Percentiles rank a stretch among this genome's conserved stretches.
Conservation (phyloP, 768 basidiomycete genomes). For the Auriscalpium orientale region DNA sequence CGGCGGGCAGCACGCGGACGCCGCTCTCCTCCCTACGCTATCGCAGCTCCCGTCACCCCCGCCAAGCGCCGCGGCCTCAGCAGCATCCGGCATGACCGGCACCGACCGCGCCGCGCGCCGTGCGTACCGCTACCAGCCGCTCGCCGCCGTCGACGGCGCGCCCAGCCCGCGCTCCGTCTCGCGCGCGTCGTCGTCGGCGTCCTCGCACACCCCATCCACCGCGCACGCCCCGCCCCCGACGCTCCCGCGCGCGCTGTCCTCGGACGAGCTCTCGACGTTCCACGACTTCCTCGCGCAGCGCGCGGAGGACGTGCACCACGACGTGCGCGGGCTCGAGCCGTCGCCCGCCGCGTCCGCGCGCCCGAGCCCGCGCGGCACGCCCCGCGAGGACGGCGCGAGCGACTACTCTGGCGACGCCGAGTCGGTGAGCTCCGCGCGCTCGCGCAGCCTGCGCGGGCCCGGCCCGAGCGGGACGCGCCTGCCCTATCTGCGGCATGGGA, state of each 20-base stretch:
- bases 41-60: not conserved
- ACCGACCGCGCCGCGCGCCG: not conserved
- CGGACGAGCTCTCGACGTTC: constrained; percentile 6
- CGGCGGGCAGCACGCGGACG: not conserved
- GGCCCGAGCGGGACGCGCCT: not conserved
- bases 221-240: not conserved
- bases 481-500: not conserved
- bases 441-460: not conserved
- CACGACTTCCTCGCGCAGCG: constrained; percentile 7
- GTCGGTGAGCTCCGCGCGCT: not conserved
- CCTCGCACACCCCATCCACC: not conserved
- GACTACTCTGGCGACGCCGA: constrained; percentile 9
- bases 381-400: constrained; percentile 2
- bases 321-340: not conserved
- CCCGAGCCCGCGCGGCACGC: not conserved
- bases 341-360: not conserved
- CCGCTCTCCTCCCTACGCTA: not conserved
- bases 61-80: not conserved
- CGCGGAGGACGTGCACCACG: not conserved
- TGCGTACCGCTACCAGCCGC: not conserved
- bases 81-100: not conserved
- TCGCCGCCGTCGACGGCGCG: not conserved
- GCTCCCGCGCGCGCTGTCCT: not conserved
- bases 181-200: not conserved
- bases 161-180: not conserved